Base-by-base conservation (phyloP, 2,329 filamentous ascomycete genomes). In the Beauveria pseudobassiana region DNA sequence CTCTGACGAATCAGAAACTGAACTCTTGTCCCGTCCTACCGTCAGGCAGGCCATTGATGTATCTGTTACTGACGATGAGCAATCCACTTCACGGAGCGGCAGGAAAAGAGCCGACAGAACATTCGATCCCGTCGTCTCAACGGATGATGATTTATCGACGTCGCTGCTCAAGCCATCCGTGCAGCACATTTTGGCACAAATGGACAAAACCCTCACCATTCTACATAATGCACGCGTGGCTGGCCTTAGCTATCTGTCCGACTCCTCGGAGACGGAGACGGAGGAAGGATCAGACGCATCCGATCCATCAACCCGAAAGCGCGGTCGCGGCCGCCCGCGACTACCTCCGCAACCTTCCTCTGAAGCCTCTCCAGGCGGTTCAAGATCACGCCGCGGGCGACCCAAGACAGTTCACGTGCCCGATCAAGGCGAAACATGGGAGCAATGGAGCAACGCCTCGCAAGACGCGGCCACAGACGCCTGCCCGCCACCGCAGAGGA, bases 71-170 rank as follows among this genome's bases (percentile, higher is more conserved):
- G 51, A 61, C 5, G 51, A 55, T 14, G 59, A 34, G 20, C 42
- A 40, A 10, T 18, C 30, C 28, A 22, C n/a, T 28, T 5, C 43
- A 7, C 34, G 5, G 2, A 16, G 10, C 16, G 34, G n/a, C 28
- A 24, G 26, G 7, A 5, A 10, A 16, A 14, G 59, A n/a, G 20
- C 46, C 16, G 8, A 26, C 20, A 69, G 66, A 56, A 71, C 70
- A 0, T 75, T 77, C 40, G 72, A 73, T 12, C 84, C 89, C 0
- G 77, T 81, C 2, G 74, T 90, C 5, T 82, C 88, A 8, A 81
- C 85, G 1, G 87, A 96, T 67, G 91, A 96, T 66, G 86, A 89
- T 1, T 71, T 79, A 53, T 89, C 90, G 0, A 77, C 81, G 63
- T 71, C 74, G 1, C 77, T 96, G 5, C 76, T 96, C 18, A 80